Evolutionary conservation across 345 rosid genomes (phyloP).

Genomic region (Lepidium didymum): DNA sequence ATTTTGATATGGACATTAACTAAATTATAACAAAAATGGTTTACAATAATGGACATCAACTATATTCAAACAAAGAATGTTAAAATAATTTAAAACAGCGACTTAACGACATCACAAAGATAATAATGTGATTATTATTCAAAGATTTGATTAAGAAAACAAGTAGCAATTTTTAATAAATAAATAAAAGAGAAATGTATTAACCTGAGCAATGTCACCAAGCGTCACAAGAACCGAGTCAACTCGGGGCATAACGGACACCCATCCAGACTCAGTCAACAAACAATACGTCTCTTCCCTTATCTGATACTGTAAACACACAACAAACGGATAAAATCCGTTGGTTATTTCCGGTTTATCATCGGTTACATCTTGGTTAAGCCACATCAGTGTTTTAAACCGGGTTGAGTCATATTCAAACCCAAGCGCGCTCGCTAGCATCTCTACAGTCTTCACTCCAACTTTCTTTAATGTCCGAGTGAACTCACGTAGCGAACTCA

Average conservation of each 20-base stretch:
- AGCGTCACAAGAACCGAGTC: constrained; percentile 59
- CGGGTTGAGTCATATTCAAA: constrained; percentile 45
- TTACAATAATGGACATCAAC: too few species aligned
- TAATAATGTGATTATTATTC: not conserved
- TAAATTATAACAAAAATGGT: too few species aligned
- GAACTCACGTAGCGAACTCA: constrained; percentile 41
- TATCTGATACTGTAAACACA: constrained; percentile 64
- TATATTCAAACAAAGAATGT: not conserved
- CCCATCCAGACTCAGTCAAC: constrained; percentile 56
- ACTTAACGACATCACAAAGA: not conserved
- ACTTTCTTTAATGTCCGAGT: constrained; percentile 44
- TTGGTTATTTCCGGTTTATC: constrained; percentile 34
- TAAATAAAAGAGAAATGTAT: not conserved
- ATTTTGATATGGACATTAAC: not conserved
- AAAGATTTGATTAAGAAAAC: not conserved
- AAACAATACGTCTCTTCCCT: constrained; percentile 36
- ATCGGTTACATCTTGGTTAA: constrained; percentile 29
- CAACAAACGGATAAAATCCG: constrained; percentile 64
- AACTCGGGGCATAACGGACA: constrained; percentile 41
- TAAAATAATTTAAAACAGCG: not conserved
- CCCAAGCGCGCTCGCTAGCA: constrained; percentile 37
- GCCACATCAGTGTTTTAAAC: constrained; percentile 45
- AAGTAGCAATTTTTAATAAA: not conserved
- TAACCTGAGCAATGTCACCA: constrained; percentile 76
- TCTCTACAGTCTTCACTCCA: constrained; percentile 45